Evolutionary conservation across 164 flowering plant species (phyloP).

Genomic region (Malania oleifera): DNA sequence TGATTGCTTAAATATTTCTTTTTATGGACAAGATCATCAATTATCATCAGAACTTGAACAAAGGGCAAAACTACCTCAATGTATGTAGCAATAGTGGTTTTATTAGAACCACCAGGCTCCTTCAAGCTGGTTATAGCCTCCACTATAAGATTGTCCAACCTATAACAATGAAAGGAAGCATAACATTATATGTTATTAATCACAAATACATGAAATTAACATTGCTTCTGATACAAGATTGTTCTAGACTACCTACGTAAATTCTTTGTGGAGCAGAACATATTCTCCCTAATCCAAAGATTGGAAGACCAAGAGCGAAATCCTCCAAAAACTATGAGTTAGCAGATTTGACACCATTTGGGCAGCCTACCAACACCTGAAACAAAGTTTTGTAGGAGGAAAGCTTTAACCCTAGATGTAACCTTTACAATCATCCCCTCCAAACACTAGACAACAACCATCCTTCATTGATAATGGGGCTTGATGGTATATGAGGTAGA

Average conservation of each 20-base stretch:
- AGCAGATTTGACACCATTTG: no score
- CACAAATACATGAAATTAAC: neutral
- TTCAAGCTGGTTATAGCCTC: constrained; percentile 57
- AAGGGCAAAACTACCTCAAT: constrained; percentile 47
- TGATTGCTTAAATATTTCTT: neutral
- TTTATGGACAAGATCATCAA: neutral
- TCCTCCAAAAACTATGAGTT: no score
- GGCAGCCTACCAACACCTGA: no score
- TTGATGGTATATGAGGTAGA: no score
- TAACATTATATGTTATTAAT: neutral
- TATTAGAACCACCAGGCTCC: constrained; percentile 70
- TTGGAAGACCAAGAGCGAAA: no score
- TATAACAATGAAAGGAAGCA: constrained; percentile 18
- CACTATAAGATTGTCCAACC: constrained; percentile 64
- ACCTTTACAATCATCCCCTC: no score
- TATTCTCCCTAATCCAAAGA: no score
- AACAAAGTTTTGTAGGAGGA: no score
- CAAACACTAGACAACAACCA: no score
- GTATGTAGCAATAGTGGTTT: constrained; percentile 55
- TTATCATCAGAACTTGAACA: neutral
- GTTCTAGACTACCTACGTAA: neutral
- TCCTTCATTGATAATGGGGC: no score
- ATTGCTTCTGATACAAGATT: neutral
- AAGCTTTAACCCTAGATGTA: no score
- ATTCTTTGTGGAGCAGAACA: no score